phyloP scores from a whole-genome alignment of 371 early-diverging fungal genomes.

The Rhizopus sp. region DNA sequence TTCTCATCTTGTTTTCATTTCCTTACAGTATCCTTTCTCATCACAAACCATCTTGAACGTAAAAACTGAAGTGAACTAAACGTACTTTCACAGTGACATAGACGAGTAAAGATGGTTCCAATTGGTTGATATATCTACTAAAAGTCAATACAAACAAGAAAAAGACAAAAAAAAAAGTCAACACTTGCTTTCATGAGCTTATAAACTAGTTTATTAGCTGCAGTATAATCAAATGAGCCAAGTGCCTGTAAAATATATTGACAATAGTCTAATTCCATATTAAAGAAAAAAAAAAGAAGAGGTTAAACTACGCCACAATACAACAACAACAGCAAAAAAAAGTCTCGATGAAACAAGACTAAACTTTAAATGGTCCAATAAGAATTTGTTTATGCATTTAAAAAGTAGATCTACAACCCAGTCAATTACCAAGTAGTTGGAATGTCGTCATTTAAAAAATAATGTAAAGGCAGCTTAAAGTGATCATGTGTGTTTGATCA shows the following conservation, averaged over 20 bases:
- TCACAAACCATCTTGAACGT: constrained; percentile 47
- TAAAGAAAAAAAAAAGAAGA: constrained; percentile 1
- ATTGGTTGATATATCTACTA: constrained; percentile 34
- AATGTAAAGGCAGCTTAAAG: not conserved
- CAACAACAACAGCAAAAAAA: too few relatives aligned
- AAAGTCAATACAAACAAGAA: not conserved
- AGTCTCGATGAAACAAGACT: too few relatives aligned
- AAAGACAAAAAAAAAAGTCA: not conserved
- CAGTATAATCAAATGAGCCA: constrained; percentile 62
- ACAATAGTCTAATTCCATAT: constrained; percentile 32
- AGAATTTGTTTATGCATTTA: too few relatives aligned
- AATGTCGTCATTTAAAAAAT: constrained; percentile 8
- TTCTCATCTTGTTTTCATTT: not conserved
- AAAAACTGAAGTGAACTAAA: constrained; percentile 45
- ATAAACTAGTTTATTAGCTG: constrained; percentile 52
- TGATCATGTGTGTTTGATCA: too few relatives aligned
- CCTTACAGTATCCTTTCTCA: constrained; percentile 50
- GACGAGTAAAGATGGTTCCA: constrained; percentile 29
- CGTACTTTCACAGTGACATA: constrained; percentile 34
- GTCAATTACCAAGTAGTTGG: constrained; percentile 9
- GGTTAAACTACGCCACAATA: too few relatives aligned
- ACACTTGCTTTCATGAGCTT: constrained; percentile 39
- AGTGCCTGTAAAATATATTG: constrained; percentile 46
- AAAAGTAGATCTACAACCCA: too few relatives aligned
- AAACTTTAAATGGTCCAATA: too few relatives aligned